Base-by-base conservation (phyloP, 371 early-diverging fungal genomes). In the Mucor saturninus region DNA sequence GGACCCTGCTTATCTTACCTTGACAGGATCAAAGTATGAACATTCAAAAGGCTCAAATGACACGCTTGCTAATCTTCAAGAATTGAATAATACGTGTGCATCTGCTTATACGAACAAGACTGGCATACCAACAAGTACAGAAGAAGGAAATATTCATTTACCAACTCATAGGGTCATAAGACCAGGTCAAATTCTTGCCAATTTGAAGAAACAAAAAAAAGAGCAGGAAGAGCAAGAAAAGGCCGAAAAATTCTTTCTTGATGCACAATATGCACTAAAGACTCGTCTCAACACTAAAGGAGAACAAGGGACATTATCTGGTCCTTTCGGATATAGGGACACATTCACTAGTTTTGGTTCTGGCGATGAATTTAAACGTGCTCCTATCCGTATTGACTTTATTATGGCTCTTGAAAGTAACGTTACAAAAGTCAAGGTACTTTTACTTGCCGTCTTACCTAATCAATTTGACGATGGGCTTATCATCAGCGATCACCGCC, bases 401-500 rank as follows among this genome's bases (percentile, higher is more conserved):
- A 79, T 83, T 15, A 69, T 83, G 78, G 50, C 64, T 10, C 54
- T 77, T 49, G 60, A 56, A 30, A 61, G 67, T 30, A 37, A 32
- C 3, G 6, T 54, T 5, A 32, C 43, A 26, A 45, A 50, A 8
- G 62, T 73, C 11, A 61, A 65, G 5, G 69, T 73, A 2, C 69
- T 61, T 42, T 65, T 65, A 1, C 73, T 64, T 54, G 83, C 74
- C 13, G 75, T 80, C 1, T 59, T 82, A 1, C 54, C 66, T 13
- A 80, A 80, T 35, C 59, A 65, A 49, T 82, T 68, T 54, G 83
- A 83, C 45, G 80, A 81, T 55, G 76, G 73, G 0, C 62, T 79
- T 43, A 69, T 60, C 46, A 71, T 79, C 14, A 81, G 80, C 55
- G 83, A 83, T 31, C 83, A 83, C 63, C 80, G 83, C 37, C 83